Evolutionary conservation across 1,284 basidiomycete genomes (phyloP).

Genomic region (Rhodotorula sp.): DNA sequence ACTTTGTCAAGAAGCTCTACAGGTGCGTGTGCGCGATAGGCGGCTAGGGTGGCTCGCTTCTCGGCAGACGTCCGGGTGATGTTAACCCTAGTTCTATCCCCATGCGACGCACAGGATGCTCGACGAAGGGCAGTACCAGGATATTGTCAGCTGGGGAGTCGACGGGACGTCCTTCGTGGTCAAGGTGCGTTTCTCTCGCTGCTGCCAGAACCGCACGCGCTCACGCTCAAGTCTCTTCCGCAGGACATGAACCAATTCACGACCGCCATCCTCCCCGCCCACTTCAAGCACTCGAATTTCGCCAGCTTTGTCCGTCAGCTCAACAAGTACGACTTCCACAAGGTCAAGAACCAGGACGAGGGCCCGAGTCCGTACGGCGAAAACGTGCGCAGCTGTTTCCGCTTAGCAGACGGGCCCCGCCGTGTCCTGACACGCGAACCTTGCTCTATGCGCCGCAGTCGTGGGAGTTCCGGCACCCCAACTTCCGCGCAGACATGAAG

Average conservation of each 20-base stretch:
- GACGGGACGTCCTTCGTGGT: conserved; percentile 89
- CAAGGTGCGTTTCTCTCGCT: conserved; percentile 58
- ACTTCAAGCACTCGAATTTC: conserved; percentile 98
- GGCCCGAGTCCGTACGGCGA: conserved; percentile 76
- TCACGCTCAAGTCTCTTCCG: background rate
- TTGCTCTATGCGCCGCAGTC: conserved; percentile 55
- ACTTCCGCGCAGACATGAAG: conserved; percentile 83
- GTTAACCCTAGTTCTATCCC: conserved; percentile 9
- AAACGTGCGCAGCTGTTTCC: conserved; percentile 58
- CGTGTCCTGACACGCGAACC: background rate
- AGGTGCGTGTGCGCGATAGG: conserved; percentile 59
- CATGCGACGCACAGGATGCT: conserved; percentile 66
- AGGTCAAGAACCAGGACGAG: conserved; percentile 73
- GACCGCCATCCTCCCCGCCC: conserved; percentile 84
- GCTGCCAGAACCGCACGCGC: background rate
- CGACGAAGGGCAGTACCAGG: conserved; percentile 71
- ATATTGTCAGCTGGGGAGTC: conserved; percentile 83
- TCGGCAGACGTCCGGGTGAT: background rate
- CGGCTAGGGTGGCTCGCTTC: background rate
- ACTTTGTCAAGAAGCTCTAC: conserved; percentile 96
- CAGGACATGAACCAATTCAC: conserved; percentile 97
- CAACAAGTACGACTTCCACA: conserved; percentile 99
- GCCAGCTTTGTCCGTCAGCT: conserved; percentile 90
- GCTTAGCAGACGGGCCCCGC: background rate
- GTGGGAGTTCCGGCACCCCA: conserved; percentile 96